Evolutionary conservation across 169 alveolate species (phyloP).

Genomic region (Babesia divergens): DNA sequence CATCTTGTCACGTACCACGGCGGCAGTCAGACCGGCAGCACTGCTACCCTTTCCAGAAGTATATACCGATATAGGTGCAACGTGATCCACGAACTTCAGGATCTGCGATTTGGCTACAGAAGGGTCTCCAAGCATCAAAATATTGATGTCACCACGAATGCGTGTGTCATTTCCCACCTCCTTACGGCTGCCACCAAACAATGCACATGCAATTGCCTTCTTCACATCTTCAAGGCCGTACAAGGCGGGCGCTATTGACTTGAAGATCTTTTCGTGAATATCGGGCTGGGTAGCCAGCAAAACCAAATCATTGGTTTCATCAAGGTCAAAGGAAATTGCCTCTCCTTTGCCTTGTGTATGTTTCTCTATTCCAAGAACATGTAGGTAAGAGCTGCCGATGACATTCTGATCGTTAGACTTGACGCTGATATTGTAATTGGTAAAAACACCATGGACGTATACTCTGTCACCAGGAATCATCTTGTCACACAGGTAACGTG

Average conservation of each 20-base stretch:
- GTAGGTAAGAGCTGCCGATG: conserved; percentile 73
- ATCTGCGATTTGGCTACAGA: conserved; percentile 98
- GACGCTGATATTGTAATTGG: conserved; percentile 66
- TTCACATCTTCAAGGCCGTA: conserved; percentile 95
- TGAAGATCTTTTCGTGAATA: conserved; percentile 88
- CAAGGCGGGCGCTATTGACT: conserved; percentile 96
- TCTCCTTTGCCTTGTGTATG: conserved; percentile 53
- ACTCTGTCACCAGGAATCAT: conserved; percentile 98
- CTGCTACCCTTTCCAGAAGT: conserved; percentile 99
- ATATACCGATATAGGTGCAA: conserved; percentile 97
- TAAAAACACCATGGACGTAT: conserved; percentile 89
- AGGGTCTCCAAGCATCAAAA: conserved; percentile 97
- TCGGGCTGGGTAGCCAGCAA: conserved; percentile 85
- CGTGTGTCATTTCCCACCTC: conserved; percentile 92
- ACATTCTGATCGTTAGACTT: conserved; percentile 57
- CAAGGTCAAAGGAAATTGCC: conserved; percentile 69
- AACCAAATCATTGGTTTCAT: conserved; percentile 75
- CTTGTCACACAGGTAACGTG: conserved; percentile 88
- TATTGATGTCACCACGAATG: conserved; percentile 95
- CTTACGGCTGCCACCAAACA: conserved; percentile 99
- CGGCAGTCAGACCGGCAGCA: conserved; percentile 99
- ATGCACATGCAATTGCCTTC: conserved; percentile 95
- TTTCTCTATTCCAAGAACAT: conserved; percentile 77
- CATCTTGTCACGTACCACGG: conserved; percentile 88
- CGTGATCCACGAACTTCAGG: conserved; percentile 94